A percentile compares a stretch with the other conserved stretches of the same genome.
phyloP scores from a whole-genome alignment of 2,329 filamentous ascomycete species.

The Fusarium equiseti region DNA sequence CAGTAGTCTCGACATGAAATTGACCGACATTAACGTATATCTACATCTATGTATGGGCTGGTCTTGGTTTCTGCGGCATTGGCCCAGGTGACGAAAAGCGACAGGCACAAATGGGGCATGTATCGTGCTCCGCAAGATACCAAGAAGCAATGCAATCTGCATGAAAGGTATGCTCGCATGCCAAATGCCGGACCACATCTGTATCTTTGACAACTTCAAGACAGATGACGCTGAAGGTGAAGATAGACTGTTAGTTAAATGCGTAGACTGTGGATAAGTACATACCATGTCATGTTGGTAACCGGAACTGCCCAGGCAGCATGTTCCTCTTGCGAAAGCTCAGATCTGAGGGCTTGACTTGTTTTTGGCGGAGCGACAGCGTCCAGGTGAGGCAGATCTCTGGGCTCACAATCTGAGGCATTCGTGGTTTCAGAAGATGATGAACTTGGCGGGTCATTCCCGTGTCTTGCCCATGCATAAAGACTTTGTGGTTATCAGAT shows the following conservation, averaged over 20 bases:
- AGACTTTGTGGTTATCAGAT: no score
- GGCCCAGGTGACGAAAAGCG: background rate
- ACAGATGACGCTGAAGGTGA: background rate
- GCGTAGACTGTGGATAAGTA: fast-evolving
- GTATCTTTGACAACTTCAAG: background rate
- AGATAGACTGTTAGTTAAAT: background rate
- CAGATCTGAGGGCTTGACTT: background rate
- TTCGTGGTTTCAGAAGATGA: background rate
- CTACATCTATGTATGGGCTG: background rate
- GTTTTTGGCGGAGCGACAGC: background rate
- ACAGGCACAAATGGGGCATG: background rate
- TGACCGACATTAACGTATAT: no score
- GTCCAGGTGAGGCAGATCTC: background rate
- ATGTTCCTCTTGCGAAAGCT: background rate
- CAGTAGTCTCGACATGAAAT: no score
- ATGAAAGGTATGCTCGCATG: background rate
- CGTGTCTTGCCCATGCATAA: background rate
- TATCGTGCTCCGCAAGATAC: background rate
- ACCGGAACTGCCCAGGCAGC: background rate
- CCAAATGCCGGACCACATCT: background rate
- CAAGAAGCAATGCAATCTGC: background rate
- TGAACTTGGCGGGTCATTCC: background rate
- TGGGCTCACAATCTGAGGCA: background rate
- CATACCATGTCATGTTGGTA: background rate
- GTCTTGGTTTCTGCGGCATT: background rate